A percentile compares a stretch with the other conserved stretches of the same genome.
These are phyloP conservation scores for Gossypium thurberi DNA, from an alignment of 345 rosid species.

Conservation along the genomic window DNA sequence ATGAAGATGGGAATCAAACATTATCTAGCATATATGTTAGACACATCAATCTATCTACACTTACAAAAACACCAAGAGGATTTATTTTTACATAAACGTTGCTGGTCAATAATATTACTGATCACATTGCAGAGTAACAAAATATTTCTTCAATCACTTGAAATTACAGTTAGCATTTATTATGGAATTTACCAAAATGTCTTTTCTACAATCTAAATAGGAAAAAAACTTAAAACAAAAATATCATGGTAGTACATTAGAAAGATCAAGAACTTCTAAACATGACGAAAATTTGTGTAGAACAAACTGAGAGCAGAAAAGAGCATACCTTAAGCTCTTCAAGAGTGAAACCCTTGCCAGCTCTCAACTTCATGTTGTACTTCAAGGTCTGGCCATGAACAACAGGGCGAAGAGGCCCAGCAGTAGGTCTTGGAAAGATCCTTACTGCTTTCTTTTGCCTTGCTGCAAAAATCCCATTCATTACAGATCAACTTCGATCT, in stretches of 20 bases:
- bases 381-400: neutral
- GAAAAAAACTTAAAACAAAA: neutral
- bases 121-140: neutral
- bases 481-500: neutral
- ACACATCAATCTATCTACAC: too few relatives aligned
- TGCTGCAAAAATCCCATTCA: neutral
- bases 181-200: neutral
- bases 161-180: neutral
- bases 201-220: neutral
- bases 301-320: neutral
- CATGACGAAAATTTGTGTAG: neutral
- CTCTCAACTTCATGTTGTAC: constrained; percentile 33
- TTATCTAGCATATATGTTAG: neutral
- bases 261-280: neutral
- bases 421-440: neutral
- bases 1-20: neutral
- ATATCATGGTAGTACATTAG: too few relatives aligned
- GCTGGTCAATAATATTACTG: neutral
- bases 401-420: neutral
- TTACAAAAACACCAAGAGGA: too few relatives aligned
- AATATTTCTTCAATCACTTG: neutral
- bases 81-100: too few relatives aligned
- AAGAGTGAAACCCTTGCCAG: constrained; percentile 77
- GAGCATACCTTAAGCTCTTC: constrained; percentile 37
- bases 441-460: neutral